phyloP scores from a whole-genome alignment of 768 basidiomycete genomes.

The Russula vinacea region DNA sequence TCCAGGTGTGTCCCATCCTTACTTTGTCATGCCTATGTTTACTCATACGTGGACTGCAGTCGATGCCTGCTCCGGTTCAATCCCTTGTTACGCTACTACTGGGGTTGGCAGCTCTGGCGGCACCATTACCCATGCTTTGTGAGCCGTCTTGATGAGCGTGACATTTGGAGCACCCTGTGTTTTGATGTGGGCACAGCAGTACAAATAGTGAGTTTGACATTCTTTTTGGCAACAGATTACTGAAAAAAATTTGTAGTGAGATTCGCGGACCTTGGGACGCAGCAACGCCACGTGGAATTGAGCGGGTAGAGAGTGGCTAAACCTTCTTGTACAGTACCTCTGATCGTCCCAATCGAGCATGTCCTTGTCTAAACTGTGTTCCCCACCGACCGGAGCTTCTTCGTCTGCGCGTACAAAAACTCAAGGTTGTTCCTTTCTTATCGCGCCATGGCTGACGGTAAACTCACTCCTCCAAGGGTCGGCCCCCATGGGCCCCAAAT shows the following conservation, averaged over 20 bases:
- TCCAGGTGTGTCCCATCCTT: constrained; percentile 50
- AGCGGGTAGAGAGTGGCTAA: background rate
- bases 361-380: background rate
- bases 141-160: constrained; percentile 49
- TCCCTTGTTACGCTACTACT: constrained; percentile 52
- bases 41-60: constrained; percentile 38
- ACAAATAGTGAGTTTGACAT: constrained; percentile 61
- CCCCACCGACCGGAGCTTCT: background rate
- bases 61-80: constrained; percentile 47
- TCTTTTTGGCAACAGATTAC: background rate
- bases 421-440: background rate
- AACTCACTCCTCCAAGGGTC: background rate
- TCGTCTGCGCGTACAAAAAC: background rate
- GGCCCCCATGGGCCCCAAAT: background rate
- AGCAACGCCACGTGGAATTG: constrained; percentile 52
- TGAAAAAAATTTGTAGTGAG: constrained; percentile 50
- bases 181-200: constrained; percentile 81
- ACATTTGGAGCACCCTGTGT: constrained; percentile 72
- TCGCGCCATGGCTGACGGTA: constrained; percentile 16
- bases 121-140: constrained; percentile 56
- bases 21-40: constrained; percentile 16
- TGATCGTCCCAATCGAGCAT: background rate
- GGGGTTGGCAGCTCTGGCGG: constrained; percentile 52
- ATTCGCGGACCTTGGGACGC: constrained; percentile 91
- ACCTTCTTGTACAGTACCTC: background rate